Base-by-base conservation (phyloP, 768 basidiomycete species). In the Fibroporia radiculosa region DNA sequence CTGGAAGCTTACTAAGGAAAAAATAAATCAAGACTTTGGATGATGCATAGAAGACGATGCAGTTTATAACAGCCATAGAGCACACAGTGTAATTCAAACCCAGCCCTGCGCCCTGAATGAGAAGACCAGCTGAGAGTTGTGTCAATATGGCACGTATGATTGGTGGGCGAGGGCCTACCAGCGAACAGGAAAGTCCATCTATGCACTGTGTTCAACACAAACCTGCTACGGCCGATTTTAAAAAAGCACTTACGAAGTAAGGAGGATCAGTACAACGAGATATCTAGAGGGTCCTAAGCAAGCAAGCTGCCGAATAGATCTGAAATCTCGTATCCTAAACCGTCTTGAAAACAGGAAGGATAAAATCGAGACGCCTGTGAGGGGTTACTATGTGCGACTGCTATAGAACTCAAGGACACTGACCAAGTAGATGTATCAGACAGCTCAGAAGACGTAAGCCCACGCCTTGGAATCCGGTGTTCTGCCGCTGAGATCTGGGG, bases 11-110 rank as follows among this genome's bases (percentile, higher is more conserved):
- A 61, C 65, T 62, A 22, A 75, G 63, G 51, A 74, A 76, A 4
- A 64, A 57, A 49, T 75, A 77, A 5, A 75, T 69, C 32, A 74
- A 63, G 6, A 74, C 42, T 48, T 75, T 72, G 5, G 70, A 66
- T 10, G 64, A 56, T 1, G 66, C 60, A 47, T 71, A 72, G 47
- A 71, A 59, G 3, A 55, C 45, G 38, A 74, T 65, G 55, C 72
- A 74, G 23, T 68, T 55, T 43, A 68, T 65, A 40, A 75, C 70
- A 2, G 66, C 73, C 7, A 66, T 51, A 3, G 64, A 56, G 54
- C 75, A 77, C 1, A 66, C 56, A 2, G 58, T 49, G 2, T 37
- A 13, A 38, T 62, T 65, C 29, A 57, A 48, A 38, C 69, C 66
- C 18, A 75, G 57, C 3, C 75, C 74, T 8, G 70, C 56, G 6